Evolutionary conservation across 163 green algal species (phyloP), one percentile per base, ranked within the genome.

Genomic region (Smithsoniella earleae): DNA sequence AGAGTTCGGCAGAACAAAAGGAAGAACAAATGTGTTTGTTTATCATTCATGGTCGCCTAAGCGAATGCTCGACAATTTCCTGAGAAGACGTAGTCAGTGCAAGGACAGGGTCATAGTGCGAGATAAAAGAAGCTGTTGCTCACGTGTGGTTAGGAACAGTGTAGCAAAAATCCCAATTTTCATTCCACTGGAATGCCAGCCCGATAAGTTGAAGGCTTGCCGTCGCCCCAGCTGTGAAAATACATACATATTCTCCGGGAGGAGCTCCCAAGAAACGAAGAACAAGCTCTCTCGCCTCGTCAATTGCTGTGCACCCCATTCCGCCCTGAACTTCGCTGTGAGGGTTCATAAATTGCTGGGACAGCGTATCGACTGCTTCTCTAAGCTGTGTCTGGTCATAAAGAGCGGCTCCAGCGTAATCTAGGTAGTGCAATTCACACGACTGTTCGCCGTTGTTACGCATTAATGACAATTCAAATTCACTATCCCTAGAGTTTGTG

Each of bases 101-200:
- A 10, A 13, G 13, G 13, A 49, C 10, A 49, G 10, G 10, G 13
- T 10, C 13, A 49, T 49, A 10, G 40, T 13, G 40, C 13, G 40
- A 10, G 10, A 13, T 49, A 49, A 13, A 49, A 49, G 40, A 10
- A 49, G 40, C 10, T 49, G 40, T 30, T 8, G 27, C 58, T 30
- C 16, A 69, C 58, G 58, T 89, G 77, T 89, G 84, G 40, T 88
- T 88, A 75, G 87, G 83, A 3, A 62, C 64, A n/a, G 80, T 82
- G 79, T 86, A 81, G 2, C 62, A 38, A 43, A 88, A 86, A 1
- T 36, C 25, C 6, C 54, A 78, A 30, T 40, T 63, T 22, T 18
- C 2, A 31, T 31, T n/a, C 83, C 85, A 90, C 1, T 82, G 80
- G 36, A 88, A 86, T 0, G 52, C 22, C 28, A 84, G 76, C 0